Conservation (phyloP, 2,329 filamentous ascomycete species). For the Trichoderma hamatum region DNA sequence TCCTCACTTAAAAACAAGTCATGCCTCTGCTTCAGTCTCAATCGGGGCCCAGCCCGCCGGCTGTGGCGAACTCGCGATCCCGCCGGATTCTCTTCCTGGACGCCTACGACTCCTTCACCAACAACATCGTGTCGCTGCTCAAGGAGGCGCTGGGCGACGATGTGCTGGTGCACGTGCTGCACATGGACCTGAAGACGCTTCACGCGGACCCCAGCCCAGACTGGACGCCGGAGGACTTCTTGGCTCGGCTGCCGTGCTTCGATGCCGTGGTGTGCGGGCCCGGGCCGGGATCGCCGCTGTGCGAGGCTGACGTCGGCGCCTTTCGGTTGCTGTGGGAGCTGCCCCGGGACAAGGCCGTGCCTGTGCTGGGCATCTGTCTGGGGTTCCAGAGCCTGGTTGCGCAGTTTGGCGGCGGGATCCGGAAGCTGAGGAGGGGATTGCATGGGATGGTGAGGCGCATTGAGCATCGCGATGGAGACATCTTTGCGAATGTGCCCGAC, state of each 20-base stretch:
- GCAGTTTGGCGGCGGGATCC: conserved; percentile 67
- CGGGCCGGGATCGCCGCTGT: conserved; percentile 79
- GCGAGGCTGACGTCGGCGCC: conserved; percentile 76
- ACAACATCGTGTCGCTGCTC: conserved; percentile 87
- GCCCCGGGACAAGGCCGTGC: conserved; percentile 61
- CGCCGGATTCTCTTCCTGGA: conserved; percentile 81
- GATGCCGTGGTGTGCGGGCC: conserved; percentile 89
- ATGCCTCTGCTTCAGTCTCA: conserved; percentile 26
- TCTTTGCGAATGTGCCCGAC: conserved; percentile 64
- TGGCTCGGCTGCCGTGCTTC: conserved; percentile 57
- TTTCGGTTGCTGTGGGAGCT: conserved; percentile 77
- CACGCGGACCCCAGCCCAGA: conserved; percentile 62
- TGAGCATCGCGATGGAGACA: conserved; percentile 59
- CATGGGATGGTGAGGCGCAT: conserved; percentile 80
- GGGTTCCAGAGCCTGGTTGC: conserved; percentile 83
- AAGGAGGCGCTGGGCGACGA: conserved; percentile 68
- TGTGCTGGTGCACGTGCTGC: conserved; percentile 56
- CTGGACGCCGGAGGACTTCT: conserved; percentile 50
- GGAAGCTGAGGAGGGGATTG: conserved; percentile 69
- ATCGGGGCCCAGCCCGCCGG: neutral
- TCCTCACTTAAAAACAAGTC: neutral
- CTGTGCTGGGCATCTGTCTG: conserved; percentile 85
- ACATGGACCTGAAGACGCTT: conserved; percentile 54
- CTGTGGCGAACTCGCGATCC: neutral
- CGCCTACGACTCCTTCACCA: conserved; percentile 95